phyloP scores from a whole-genome alignment of 352 stramenopile genomes.

The Phytophthora podocarpi region DNA sequence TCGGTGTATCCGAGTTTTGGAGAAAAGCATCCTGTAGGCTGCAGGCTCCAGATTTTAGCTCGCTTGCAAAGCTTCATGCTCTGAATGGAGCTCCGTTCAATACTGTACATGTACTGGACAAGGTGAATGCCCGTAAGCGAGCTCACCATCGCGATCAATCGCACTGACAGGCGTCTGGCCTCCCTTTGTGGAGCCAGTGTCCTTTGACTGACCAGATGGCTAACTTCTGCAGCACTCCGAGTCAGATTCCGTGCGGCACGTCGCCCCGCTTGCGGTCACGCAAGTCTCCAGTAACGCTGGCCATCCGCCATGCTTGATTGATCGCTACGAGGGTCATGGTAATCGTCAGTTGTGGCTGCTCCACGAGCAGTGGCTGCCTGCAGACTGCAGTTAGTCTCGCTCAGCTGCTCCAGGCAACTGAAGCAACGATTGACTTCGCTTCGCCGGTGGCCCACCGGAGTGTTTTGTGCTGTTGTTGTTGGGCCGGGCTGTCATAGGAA shows the following conservation, averaged over 20 bases:
- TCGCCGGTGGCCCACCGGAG: background rate
- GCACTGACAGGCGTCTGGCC: background rate
- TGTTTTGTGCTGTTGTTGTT: conserved; percentile 1
- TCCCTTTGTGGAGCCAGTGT: conserved; percentile 20
- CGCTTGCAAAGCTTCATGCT: conserved; percentile 7
- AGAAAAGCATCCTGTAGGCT: too few relatives aligned
- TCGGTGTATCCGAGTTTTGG: conserved; percentile 10
- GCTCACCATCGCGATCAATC: conserved; percentile 3
- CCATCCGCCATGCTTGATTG: conserved; percentile 12
- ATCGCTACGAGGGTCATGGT: conserved; percentile 4
- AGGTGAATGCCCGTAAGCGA: conserved; percentile 12
- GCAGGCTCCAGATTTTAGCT: too few relatives aligned
- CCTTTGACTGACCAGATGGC: conserved; percentile 30
- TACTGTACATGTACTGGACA: conserved; percentile 4
- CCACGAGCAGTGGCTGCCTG: conserved; percentile 10
- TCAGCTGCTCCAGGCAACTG: conserved; percentile 11
- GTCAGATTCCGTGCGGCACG: background rate
- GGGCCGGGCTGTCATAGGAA: conserved; percentile 14
- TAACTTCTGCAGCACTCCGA: conserved; percentile 5
- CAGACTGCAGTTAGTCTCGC: background rate
- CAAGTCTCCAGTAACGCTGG: conserved; percentile 12
- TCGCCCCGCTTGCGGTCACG: background rate
- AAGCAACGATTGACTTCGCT: background rate
- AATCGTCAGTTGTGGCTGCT: conserved; percentile 26
- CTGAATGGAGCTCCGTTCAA: background rate